Conservation (phyloP, 73 alveolate species). For the Blepharisma japonicum region DNA sequence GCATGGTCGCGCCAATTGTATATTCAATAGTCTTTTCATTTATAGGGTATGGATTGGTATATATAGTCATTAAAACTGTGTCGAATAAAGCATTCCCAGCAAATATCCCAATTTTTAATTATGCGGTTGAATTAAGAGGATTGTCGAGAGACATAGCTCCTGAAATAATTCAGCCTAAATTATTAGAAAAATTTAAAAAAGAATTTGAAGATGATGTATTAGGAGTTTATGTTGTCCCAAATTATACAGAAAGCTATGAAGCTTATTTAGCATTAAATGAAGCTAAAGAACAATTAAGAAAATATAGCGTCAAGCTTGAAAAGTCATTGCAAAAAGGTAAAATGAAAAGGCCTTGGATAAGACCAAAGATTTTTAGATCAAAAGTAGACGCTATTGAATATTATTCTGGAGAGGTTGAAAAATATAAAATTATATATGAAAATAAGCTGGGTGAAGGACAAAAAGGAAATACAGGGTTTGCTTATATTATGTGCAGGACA, state of each 20-base stretch:
- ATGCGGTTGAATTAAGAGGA: constrained; percentile 15
- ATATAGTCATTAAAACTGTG: background rate
- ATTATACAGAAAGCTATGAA: background rate
- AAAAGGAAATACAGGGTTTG: constrained; percentile 9
- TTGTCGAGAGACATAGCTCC: background rate
- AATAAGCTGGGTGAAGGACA: background rate
- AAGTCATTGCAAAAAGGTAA: background rate
- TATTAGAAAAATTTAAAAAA: background rate
- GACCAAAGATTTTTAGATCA: background rate
- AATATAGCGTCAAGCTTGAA: background rate
- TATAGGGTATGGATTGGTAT: background rate
- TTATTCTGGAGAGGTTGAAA: background rate
- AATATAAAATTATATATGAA: background rate
- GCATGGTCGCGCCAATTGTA: background rate
- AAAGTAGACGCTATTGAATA: constrained; percentile 13
- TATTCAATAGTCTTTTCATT: background rate
- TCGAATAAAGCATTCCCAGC: constrained; percentile 1
- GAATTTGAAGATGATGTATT: background rate
- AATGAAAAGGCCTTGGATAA: background rate
- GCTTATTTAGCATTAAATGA: background rate
- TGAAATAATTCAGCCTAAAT: background rate
- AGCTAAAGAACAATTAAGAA: background rate
- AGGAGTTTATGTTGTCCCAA: constrained; percentile 8
- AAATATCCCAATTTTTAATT: background rate
- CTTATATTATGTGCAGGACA: constrained; percentile 17